A percentile compares a stretch with the other conserved stretches of the same genome.
phyloP scores from a whole-genome alignment of 2,329 filamentous ascomycete genomes.

The Epichloe gansuensis region DNA sequence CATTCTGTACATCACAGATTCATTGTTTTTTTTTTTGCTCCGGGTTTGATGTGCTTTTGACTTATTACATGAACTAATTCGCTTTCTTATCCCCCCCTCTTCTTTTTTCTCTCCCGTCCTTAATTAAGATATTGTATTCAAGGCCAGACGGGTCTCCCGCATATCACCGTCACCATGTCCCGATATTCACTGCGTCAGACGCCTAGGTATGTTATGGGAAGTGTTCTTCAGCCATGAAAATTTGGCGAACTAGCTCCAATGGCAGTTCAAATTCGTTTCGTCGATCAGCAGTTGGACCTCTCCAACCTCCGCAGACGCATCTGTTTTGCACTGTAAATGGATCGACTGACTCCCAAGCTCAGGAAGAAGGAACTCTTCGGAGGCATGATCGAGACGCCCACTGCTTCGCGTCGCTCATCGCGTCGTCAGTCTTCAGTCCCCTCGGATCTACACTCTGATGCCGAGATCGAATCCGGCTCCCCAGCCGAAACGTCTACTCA shows the following conservation, averaged over 20 bases:
- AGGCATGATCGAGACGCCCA: slow-evolving; percentile 47
- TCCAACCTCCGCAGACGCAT: not conserved
- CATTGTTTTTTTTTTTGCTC: not conserved
- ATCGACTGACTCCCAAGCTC: slow-evolving; percentile 1
- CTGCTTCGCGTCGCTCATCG: slow-evolving; percentile 25
- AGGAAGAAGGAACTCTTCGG: slow-evolving; percentile 51
- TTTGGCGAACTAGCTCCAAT: not conserved
- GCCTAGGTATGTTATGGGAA: slow-evolving; percentile 14
- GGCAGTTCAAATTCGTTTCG: not conserved
- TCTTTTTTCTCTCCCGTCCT: not conserved
- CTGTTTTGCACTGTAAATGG: not conserved
- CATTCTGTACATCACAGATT: not conserved
- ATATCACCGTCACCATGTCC: slow-evolving; percentile 10
- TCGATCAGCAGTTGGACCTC: not conserved
- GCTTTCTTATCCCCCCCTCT: not conserved
- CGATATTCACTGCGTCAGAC: slow-evolving; percentile 20
- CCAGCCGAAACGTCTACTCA: slow-evolving; percentile 29
- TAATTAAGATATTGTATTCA: not conserved
- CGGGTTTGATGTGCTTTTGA: not conserved
- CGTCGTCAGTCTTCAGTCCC: slow-evolving; percentile 38
- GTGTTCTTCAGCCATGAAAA: not conserved
- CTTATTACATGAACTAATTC: slow-evolving; percentile 1
- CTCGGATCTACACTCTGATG: slow-evolving; percentile 28
- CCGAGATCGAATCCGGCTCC: slow-evolving; percentile 36
- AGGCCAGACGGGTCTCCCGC: not conserved